Base-by-base conservation (phyloP, 345 rosid species). In the Psidium guajava region DNA sequence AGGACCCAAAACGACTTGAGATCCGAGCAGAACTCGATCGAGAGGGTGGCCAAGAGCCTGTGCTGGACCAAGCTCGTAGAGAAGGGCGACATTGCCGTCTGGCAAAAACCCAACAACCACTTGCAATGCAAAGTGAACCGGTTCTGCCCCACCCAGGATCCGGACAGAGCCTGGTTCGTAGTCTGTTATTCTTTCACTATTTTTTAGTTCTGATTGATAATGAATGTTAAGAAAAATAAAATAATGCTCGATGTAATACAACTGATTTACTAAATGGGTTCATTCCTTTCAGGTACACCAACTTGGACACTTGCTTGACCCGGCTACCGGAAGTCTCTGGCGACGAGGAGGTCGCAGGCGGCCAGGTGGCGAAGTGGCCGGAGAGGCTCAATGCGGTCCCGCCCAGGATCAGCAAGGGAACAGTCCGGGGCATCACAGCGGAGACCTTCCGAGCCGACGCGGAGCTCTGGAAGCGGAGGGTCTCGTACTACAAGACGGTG, bases 61-160 rank as follows among this genome's bases (percentile, higher is more conserved):
- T 92, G 94, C 64, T 91, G 94, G 94, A 88, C 83, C 51, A 92
- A 92, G 85, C 59, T 86, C 49, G 87, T 88, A 5, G 92, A 92
- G 88, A 89, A 85, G 84, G 92, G 83, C 27, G 93, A 91, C 42
- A 91, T 92, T 57, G 90, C 94, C 52, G 86, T 92, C 51, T 91
- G 93, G 94, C 91, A 85, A 82, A 92, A 92, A 58, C 90, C 92
- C 21, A 6, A 84, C 20, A 91, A 90, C 87, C 90, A 90, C 54
- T 22, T 89, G 3, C 77, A 81, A 8, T 91, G 93, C 27, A 80
- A 56, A 58, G 52, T 47, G 14, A 75, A 49, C 6, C 88, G 11
- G 24, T 57, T 89, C 42, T 91, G 92, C 80, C 86, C 87, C 5
- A 52, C 86, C 80, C 88, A 28, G 15, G 90, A 91, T 83, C 81